Evolutionary conservation across 2,329 filamentous ascomycete genomes (phyloP).

Genomic region (Colletotrichum eleusines): DNA sequence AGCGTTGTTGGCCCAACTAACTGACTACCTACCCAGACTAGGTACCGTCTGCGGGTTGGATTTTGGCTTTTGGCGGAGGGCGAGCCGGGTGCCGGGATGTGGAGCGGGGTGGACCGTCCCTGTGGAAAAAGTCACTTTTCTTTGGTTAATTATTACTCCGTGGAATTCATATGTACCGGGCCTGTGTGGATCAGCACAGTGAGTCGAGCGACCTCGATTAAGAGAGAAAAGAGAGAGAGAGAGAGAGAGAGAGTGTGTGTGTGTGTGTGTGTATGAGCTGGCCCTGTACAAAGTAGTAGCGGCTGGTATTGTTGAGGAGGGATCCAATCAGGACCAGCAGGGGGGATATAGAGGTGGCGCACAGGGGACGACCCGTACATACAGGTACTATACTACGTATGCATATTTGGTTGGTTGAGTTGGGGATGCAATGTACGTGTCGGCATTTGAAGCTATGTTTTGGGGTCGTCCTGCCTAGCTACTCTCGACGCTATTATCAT

Average conservation of each 20-base stretch:
- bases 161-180: not conserved
- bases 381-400: too few species aligned
- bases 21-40: too few species aligned
- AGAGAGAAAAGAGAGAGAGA: not conserved
- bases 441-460: conserved; percentile 16
- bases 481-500: conserved; percentile 5
- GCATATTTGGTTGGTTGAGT: conserved; percentile 28
- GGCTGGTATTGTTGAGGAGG: conserved; percentile 35
- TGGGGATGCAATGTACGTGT: conserved; percentile 27
- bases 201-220: conserved; percentile 1
- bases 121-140: conserved; percentile 1
- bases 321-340: conserved; percentile 39
- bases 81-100: conserved; percentile 34
- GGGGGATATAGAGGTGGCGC: not conserved
- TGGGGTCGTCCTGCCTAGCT: not conserved
- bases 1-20: not conserved
- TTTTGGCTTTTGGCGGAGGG: conserved; percentile 20
- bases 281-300: not conserved
- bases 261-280: not conserved
- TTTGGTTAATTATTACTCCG: not conserved
- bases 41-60: not conserved
- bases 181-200: not conserved
- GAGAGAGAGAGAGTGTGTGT: too few species aligned
- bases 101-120: conserved; percentile 4
- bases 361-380: not conserved